These are phyloP conservation scores for Senecio squalidus DNA, from an alignment of 140 eudicot species.

Conservation along the genomic window DNA sequence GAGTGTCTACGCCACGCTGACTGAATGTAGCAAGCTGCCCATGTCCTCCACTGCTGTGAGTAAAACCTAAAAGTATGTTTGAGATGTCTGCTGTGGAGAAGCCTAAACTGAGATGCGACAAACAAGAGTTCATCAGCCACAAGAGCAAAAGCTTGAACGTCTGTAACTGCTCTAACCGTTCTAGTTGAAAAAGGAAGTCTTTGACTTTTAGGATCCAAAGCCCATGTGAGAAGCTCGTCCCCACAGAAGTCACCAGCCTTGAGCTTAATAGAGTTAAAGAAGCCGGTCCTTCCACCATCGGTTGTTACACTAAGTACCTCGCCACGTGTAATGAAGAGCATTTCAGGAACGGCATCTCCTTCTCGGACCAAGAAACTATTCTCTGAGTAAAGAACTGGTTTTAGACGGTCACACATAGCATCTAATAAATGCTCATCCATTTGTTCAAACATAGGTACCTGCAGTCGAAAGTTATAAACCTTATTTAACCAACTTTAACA, in stretches of 20 bases:
- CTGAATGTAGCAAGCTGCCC: slow-evolving; percentile 70
- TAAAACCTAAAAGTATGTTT: slow-evolving; percentile 55
- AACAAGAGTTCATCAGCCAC: slow-evolving; percentile 49
- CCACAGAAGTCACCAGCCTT: slow-evolving; percentile 69
- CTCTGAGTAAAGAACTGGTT: slow-evolving; percentile 54
- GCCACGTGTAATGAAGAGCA: slow-evolving; percentile 77
- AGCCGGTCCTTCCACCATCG: slow-evolving; percentile 59
- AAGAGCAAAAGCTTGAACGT: slow-evolving; percentile 70
- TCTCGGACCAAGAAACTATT: slow-evolving; percentile 52
- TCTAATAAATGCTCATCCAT: slow-evolving; percentile 66
- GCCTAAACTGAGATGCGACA: slow-evolving; percentile 64
- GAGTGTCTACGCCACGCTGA: slow-evolving; percentile 51
- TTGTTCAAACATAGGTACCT: slow-evolving; percentile 68
- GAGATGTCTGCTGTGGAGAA: slow-evolving; percentile 44
- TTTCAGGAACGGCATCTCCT: slow-evolving; percentile 75
- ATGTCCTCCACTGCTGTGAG: slow-evolving; percentile 77
- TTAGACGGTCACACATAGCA: slow-evolving; percentile 66
- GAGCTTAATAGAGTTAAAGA: slow-evolving; percentile 41
- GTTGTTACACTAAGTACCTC: slow-evolving; percentile 38
- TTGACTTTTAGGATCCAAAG: slow-evolving; percentile 37
- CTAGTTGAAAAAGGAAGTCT: slow-evolving; percentile 53
- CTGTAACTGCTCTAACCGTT: slow-evolving; percentile 43
- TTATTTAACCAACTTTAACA: not conserved
- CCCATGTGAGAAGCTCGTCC: slow-evolving; percentile 88
- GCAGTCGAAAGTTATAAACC: not conserved